Percentiles rank a stretch among this genome's conserved stretches.
Conservation (phyloP, 441 rosid species). For the Gossypium schwendimanii region DNA sequence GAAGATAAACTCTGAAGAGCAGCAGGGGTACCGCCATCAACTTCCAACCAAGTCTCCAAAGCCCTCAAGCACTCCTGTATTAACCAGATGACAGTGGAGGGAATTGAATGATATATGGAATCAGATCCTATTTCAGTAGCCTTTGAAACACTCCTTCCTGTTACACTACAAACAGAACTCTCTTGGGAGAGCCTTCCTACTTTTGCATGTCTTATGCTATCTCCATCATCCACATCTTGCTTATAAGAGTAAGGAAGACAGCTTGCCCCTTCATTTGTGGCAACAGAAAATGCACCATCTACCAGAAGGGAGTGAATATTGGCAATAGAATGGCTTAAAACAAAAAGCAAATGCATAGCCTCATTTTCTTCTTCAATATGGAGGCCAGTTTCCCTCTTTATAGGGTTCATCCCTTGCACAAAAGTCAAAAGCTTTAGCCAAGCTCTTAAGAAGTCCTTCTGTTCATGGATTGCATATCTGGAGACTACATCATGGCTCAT, state of each 20-base stretch:
- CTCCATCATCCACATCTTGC: conserved; percentile 45
- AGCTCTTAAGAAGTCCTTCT: conserved; percentile 53
- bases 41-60: conserved; percentile 63
- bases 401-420: conserved; percentile 86
- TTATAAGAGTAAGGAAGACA: conserved; percentile 20
- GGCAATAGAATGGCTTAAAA: conserved; percentile 62
- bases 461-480: conserved; percentile 58
- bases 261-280: conserved; percentile 36
- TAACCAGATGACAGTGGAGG: conserved; percentile 56
- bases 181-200: conserved; percentile 79
- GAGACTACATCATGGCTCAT: conserved; percentile 71
- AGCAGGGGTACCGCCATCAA: conserved; percentile 45
- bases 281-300: conserved; percentile 47
- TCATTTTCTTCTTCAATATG: conserved; percentile 75
- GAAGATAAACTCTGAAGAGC: conserved; percentile 30
- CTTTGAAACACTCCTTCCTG: conserved; percentile 42
- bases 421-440: conserved; percentile 82
- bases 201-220: conserved; percentile 69
- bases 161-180: conserved; percentile 57
- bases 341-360: conserved; percentile 48
- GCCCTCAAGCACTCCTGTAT: conserved; percentile 68
- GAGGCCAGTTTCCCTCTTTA: conserved; percentile 83
- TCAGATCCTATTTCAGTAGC: conserved; percentile 35
- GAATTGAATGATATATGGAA: conserved; percentile 34
- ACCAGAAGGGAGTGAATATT: conserved; percentile 71